Evolutionary conservation across 768 basidiomycete genomes (phyloP).

Genomic region (Crepidotus variabilis): DNA sequence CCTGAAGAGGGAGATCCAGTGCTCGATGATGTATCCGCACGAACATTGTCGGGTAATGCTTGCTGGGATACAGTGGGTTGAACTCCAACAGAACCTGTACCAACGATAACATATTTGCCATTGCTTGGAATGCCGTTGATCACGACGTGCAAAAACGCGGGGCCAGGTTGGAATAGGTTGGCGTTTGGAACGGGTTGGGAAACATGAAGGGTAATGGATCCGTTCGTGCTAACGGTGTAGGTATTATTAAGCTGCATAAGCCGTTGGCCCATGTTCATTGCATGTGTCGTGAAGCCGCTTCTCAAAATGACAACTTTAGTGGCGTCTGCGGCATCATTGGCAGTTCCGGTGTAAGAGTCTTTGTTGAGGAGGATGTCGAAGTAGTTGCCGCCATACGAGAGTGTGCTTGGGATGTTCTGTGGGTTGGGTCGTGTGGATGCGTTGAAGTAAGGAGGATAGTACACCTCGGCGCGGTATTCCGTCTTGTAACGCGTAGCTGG

Average conservation of each 20-base stretch:
- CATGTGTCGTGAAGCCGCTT: conserved; percentile 80
- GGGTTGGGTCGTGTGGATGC: conserved; percentile 66
- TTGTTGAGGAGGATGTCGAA: conserved; percentile 75
- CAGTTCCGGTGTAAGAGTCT: conserved; percentile 59
- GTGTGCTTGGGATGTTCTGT: conserved; percentile 59
- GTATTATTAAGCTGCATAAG: conserved; percentile 80
- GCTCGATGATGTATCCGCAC: conserved; percentile 22
- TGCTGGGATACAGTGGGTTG: conserved; percentile 51
- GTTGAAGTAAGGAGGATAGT: conserved; percentile 88
- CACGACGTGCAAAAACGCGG: conserved; percentile 77
- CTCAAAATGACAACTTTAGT: conserved; percentile 77
- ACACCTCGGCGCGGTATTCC: conserved; percentile 78
- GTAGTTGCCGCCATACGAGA: conserved; percentile 78
- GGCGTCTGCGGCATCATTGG: conserved; percentile 68
- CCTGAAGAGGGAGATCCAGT: not conserved
- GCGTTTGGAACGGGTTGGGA: conserved; percentile 82
- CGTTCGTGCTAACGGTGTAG: conserved; percentile 75
- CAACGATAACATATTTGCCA: conserved; percentile 73
- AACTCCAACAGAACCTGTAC: conserved; percentile 67
- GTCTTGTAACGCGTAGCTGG: conserved; percentile 55
- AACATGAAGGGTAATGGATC: conserved; percentile 77
- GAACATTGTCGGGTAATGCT: conserved; percentile 47
- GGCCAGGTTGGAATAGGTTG: conserved; percentile 86
- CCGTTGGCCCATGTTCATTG: conserved; percentile 87
- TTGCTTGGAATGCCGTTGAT: conserved; percentile 83